Evolutionary conservation across 2,329 filamentous ascomycete genomes (phyloP).

Genomic region (Macrophomina tecta): DNA sequence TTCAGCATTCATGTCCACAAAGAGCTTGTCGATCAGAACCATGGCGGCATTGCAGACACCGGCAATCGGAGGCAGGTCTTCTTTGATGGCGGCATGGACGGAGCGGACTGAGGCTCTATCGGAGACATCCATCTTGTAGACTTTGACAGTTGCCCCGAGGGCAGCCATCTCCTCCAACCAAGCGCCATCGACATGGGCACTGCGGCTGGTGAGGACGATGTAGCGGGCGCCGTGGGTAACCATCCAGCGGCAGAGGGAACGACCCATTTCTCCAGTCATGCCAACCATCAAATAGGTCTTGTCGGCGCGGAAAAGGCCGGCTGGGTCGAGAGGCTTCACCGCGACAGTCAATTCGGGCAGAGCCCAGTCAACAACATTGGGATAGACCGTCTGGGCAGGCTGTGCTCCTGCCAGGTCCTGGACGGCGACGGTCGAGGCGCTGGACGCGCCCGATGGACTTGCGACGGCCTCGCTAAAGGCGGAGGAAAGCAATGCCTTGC

Average conservation of each 20-base stretch:
- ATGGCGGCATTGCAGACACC: slow-evolving; percentile 36
- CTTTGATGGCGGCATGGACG: slow-evolving; percentile 16
- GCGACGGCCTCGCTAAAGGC: no score
- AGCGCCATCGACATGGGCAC: slow-evolving; percentile 40
- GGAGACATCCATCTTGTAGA: slow-evolving; percentile 28
- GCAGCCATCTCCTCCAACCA: slow-evolving; percentile 36
- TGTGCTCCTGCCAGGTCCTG: not conserved
- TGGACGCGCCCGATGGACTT: no score
- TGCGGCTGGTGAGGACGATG: slow-evolving; percentile 47
- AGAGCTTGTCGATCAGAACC: slow-evolving; percentile 31
- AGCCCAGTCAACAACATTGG: not conserved
- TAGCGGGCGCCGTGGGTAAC: slow-evolving; percentile 33
- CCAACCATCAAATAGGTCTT: slow-evolving; percentile 36
- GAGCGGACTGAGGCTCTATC: not conserved
- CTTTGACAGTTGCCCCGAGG: slow-evolving; percentile 24
- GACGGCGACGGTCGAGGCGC: not conserved
- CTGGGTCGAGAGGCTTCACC: not conserved
- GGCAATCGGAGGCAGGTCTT: slow-evolving; percentile 29
- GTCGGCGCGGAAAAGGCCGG: slow-evolving; percentile 24
- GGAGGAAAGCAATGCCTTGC: not conserved
- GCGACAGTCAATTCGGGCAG: not conserved
- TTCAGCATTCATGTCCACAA: slow-evolving; percentile 29
- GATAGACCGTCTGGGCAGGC: not conserved
- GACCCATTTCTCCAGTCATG: slow-evolving; percentile 34
- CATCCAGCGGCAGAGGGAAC: slow-evolving; percentile 35